These are phyloP conservation scores for Eucalyptus pauciflora DNA, from an alignment of 345 rosid genomes.

Conservation along the genomic window DNA sequence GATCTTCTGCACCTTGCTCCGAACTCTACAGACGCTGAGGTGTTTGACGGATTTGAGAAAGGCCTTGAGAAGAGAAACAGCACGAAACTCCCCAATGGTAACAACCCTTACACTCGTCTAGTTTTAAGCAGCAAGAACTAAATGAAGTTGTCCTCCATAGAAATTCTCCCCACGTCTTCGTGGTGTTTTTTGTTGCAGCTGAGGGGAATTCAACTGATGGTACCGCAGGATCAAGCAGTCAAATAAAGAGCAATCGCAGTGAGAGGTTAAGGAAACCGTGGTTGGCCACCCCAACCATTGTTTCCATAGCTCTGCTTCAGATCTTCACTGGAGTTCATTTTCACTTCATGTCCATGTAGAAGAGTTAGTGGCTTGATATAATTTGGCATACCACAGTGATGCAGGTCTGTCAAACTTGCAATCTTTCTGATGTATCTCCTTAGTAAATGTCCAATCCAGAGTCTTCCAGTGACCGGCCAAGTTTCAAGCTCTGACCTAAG, in stretches of 20 bases:
- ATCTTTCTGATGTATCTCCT: neutral
- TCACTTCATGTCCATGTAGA: neutral
- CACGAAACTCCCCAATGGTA: neutral
- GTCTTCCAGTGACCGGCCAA: neutral
- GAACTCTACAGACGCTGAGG: constrained; percentile 53
- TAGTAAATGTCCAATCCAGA: neutral
- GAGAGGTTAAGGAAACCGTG: neutral
- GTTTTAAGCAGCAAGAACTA: neutral
- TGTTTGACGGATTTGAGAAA: constrained; percentile 44
- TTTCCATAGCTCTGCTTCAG: neutral
- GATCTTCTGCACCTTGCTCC: constrained; percentile 57
- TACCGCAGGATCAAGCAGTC: neutral
- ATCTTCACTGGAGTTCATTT: neutral
- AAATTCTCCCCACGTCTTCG: neutral
- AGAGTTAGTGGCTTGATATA: neutral
- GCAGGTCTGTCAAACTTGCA: neutral
- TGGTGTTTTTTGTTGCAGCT: neutral
- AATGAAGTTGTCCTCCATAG: neutral
- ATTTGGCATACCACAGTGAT: neutral
- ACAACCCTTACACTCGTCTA: neutral
- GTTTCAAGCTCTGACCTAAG: neutral
- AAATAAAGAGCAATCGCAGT: neutral
- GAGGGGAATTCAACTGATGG: neutral
- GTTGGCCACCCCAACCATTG: neutral
- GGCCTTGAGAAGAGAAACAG: constrained; percentile 4